These are phyloP conservation scores for Talaromyces sp. DNA, from an alignment of 2,329 filamentous ascomycete species.

Conservation along the genomic window DNA sequence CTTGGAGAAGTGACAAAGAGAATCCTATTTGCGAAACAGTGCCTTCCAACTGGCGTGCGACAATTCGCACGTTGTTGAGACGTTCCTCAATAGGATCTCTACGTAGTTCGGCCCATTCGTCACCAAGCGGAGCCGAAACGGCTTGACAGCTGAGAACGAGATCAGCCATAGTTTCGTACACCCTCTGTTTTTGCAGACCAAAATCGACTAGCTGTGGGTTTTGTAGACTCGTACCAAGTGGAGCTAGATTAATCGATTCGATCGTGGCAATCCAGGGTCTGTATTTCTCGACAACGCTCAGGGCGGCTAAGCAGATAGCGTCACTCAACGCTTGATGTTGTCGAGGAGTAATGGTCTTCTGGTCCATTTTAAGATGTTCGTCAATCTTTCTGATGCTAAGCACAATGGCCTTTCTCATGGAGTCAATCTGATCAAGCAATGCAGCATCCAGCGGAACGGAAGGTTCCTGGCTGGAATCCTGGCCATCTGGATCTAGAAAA, in stretches of 20 bases:
- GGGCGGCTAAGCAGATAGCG: constrained; percentile 72
- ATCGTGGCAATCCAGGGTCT: constrained; percentile 85
- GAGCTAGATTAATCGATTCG: constrained; percentile 85
- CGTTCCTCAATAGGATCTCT: constrained; percentile 86
- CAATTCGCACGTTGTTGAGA: constrained; percentile 72
- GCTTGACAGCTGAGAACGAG: constrained; percentile 83
- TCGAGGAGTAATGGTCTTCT: constrained; percentile 76
- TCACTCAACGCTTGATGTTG: constrained; percentile 79
- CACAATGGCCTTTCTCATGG: constrained; percentile 79
- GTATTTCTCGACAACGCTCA: constrained; percentile 81
- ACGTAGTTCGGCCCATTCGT: constrained; percentile 93
- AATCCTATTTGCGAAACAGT: constrained; percentile 85
- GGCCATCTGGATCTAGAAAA: constrained; percentile 82
- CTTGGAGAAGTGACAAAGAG: constrained; percentile 80
- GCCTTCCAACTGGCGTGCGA: constrained; percentile 76
- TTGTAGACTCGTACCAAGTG: constrained; percentile 72
- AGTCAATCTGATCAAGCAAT: constrained; percentile 77
- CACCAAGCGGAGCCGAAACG: constrained; percentile 83
- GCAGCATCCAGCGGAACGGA: constrained; percentile 70
- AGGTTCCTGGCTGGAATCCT: constrained; percentile 69
- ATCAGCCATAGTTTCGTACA: constrained; percentile 92
- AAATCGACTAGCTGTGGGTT: constrained; percentile 86
- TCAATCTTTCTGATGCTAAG: constrained; percentile 83
- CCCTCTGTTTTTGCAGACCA: constrained; percentile 81
- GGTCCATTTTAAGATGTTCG: constrained; percentile 71